Evolutionary conservation across 2,329 filamentous ascomycete species (phyloP).

Genomic region (Fusarium succisae): DNA sequence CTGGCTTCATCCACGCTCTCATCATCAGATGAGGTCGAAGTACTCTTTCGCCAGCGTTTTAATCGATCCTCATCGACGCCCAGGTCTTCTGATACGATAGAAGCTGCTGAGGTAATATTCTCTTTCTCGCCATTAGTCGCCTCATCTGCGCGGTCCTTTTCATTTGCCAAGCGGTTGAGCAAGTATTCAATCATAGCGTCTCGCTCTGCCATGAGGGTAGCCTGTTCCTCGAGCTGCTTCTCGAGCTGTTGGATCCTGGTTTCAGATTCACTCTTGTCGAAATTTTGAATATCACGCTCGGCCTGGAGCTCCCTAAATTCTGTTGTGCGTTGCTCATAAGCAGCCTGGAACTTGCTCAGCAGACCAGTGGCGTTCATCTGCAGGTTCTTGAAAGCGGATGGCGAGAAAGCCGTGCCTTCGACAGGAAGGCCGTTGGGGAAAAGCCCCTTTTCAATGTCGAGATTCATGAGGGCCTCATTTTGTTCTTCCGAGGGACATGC

Average conservation of each 20-base stretch:
- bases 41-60: conserved; percentile 55
- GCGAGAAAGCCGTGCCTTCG: conserved; percentile 63
- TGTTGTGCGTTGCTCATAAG: conserved; percentile 63
- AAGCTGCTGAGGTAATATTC: conserved; percentile 49
- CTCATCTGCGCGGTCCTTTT: conserved; percentile 59
- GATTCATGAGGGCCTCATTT: conserved; percentile 63
- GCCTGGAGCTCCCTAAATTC: conserved; percentile 61
- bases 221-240: conserved; percentile 69
- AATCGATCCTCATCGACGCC: conserved; percentile 61
- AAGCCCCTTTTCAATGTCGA: conserved; percentile 65
- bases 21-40: conserved; percentile 61
- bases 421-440: conserved; percentile 57
- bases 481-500: conserved; percentile 44
- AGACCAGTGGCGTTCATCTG: conserved; percentile 65
- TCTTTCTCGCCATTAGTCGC: conserved; percentile 44
- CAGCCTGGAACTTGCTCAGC: conserved; percentile 64
- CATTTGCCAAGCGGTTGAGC: conserved; percentile 60
- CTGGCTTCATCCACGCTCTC: conserved; percentile 61
- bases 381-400: conserved; percentile 69
- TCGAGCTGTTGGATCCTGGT: conserved; percentile 64
- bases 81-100: conserved; percentile 62
- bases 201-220: conserved; percentile 61
- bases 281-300: conserved; percentile 62
- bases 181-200: conserved; percentile 61
- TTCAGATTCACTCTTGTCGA: conserved; percentile 66